Conservation (phyloP, 257 asterid species). For the Gentiana macrophylla region DNA sequence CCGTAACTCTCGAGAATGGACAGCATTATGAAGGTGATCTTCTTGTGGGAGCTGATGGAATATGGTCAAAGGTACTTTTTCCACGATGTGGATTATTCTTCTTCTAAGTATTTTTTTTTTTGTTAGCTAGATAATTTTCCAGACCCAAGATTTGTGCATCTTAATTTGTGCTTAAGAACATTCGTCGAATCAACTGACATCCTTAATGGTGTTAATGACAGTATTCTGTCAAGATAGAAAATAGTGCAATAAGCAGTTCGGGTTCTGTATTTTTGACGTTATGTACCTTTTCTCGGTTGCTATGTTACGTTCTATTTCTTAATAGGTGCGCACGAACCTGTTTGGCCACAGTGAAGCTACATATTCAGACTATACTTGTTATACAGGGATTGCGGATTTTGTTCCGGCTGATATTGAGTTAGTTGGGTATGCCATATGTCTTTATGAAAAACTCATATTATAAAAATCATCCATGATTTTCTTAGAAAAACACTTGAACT, state of each 20-base stretch:
- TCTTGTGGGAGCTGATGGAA: constrained; percentile 97
- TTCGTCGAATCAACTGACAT: background rate
- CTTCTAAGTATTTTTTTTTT: background rate
- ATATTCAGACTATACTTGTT: constrained; percentile 94
- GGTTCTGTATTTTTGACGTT: too few relatives aligned
- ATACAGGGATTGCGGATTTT: constrained; percentile 94
- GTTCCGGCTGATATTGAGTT: constrained; percentile 91
- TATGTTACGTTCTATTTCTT: background rate
- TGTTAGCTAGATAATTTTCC: background rate
- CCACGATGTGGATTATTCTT: background rate
- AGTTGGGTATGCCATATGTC: constrained; percentile 57
- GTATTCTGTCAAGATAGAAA: background rate
- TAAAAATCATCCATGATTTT: background rate
- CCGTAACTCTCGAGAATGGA: constrained; percentile 71
- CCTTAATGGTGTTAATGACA: background rate
- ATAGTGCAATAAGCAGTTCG: background rate
- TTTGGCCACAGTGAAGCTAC: constrained; percentile 57
- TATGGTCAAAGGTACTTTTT: constrained; percentile 68
- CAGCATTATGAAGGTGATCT: constrained; percentile 66
- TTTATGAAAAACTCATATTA: background rate
- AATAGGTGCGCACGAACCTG: constrained; percentile 62
- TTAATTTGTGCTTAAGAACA: background rate
- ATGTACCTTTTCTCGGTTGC: background rate
- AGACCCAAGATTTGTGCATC: background rate
- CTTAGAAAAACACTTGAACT: too few relatives aligned